Percentiles rank a stretch among this genome's conserved stretches.
phyloP scores from a whole-genome alignment of 192 early-diverging fungal species.

The Glomus cerebriforme region DNA sequence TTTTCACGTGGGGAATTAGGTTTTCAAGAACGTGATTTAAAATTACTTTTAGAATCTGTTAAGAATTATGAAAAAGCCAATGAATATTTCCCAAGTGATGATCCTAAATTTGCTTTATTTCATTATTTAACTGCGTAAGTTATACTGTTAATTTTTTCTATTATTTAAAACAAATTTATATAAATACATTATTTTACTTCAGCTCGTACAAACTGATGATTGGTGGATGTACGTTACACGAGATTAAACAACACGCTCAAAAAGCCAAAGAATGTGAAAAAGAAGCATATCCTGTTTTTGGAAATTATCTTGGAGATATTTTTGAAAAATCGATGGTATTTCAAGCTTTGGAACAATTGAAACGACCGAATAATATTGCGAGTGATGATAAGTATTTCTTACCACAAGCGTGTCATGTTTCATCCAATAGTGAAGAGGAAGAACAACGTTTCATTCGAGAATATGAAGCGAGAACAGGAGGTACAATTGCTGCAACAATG shows the following conservation, averaged over 20 bases:
- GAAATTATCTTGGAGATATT: no score
- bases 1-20: no score
- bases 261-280: background rate
- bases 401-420: background rate
- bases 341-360: background rate
- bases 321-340: background rate
- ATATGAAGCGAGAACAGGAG: background rate
- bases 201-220: background rate
- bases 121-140: background rate
- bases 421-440: background rate
- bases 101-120: background rate
- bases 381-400: background rate
- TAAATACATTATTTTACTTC: background rate
- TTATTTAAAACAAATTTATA: no score
- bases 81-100: background rate
- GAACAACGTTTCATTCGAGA: background rate
- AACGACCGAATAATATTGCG: background rate
- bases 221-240: background rate
- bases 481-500: background rate
- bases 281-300: no score
- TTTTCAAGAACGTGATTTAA: no score
- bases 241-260: background rate
- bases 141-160: no score
- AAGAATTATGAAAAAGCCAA: background rate
- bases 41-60: background rate